These are phyloP conservation scores for Perkinsus chesapeaki DNA, from an alignment of 169 alveolate species.

Conservation along the genomic window DNA sequence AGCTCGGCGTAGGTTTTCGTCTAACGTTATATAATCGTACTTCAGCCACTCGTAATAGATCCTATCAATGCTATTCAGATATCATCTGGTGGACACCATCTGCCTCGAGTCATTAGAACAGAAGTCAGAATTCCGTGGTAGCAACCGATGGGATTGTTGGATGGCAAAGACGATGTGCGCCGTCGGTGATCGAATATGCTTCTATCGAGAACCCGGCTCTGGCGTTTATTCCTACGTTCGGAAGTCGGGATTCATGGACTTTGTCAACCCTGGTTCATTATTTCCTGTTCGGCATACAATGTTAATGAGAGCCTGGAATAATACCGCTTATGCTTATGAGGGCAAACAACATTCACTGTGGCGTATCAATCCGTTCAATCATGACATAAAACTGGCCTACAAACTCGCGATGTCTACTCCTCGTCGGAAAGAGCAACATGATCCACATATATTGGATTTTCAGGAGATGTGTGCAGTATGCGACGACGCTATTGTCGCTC, in stretches of 20 bases:
- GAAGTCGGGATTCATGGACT: neutral
- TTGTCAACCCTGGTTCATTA: neutral
- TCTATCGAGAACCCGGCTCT: neutral
- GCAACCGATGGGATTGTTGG: neutral
- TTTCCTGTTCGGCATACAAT: neutral
- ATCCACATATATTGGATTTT: neutral
- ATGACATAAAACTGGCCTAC: neutral
- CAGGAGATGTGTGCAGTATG: neutral
- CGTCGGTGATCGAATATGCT: neutral
- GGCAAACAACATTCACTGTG: neutral
- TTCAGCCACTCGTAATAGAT: neutral
- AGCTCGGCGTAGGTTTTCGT: no score
- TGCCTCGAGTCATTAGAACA: neutral
- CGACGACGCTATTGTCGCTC: neutral
- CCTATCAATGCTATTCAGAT: neutral
- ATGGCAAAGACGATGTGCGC: neutral
- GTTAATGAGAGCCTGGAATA: neutral
- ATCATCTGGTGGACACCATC: neutral
- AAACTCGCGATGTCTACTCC: neutral
- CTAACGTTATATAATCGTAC: no score
- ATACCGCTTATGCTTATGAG: neutral
- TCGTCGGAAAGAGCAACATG: neutral
- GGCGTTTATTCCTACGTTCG: neutral
- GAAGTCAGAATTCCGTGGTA: neutral
- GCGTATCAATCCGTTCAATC: neutral